Evolutionary conservation across 192 early-diverging fungal species (phyloP), one percentile per base, ranked within the genome.

Genomic region (Pilaira anomala): DNA sequence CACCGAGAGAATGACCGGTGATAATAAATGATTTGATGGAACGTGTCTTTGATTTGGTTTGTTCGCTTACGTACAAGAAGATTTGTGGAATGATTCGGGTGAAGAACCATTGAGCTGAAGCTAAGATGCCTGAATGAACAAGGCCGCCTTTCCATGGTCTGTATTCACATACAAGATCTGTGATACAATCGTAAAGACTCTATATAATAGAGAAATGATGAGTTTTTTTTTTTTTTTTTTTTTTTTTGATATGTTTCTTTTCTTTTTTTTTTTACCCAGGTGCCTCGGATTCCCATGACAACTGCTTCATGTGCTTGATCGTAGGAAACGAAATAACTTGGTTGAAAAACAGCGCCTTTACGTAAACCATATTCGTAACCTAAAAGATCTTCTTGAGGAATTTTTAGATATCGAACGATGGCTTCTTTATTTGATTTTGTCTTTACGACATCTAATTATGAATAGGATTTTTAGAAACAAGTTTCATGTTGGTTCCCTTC

Each of bases 81-180:
- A 85, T 83, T 46, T 76, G 77, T 8, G 87, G 83, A 58, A 87
- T 73, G 12, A 88, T 81, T 36, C 82, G 78, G 36, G 71, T 71
- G 70, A 85, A 83, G 57, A 89, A 76, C 81, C 82, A 89, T 59
- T 85, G 80, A 16, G 87, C 87, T 2, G 86, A 83, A 29, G 80
- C 80, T 68, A 86, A 79, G 77, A 92, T 88, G 2, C 90, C 90
- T 25, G 82, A 83, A 48, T 92, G 90, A 21, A 88, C 87, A 11
- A 92, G 72, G 0, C 90, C 90, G 19, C 88, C 90, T 59, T 88
- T 86, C 89, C 88, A 91, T 28, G 85, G 87, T 48, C 80, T 74
- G 65, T 92, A 92, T 66, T 89, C 89, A 64, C 89, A 92, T 0
- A 86, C 85, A 40, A 92, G 67, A 70, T 92, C 90, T 1, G 89